A percentile compares a stretch with the other conserved stretches of the same genome.
Conservation (phyloP, 208 protist species). For the Phytomonas sp. region DNA sequence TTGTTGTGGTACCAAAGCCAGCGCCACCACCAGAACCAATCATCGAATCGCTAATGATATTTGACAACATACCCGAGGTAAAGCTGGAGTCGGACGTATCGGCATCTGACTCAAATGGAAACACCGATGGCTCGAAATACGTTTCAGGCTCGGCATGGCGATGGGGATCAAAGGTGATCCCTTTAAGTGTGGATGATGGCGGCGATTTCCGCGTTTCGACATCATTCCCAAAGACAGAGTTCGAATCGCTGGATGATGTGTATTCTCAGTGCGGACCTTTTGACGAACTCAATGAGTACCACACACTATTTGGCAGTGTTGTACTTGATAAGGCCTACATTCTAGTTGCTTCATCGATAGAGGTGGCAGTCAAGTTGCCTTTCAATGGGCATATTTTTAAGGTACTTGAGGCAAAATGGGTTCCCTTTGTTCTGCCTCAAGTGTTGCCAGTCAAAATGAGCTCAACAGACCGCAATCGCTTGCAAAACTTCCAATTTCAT, state of each 20-base stretch:
- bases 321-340: constrained; percentile 72
- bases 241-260: constrained; percentile 39
- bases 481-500: constrained; percentile 66
- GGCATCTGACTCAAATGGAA: neutral
- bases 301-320: constrained; percentile 64
- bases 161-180: constrained; percentile 27
- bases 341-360: constrained; percentile 51
- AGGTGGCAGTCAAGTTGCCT: constrained; percentile 33
- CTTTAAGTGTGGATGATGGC: constrained; percentile 36
- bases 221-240: constrained; percentile 45
- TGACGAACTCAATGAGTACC: constrained; percentile 43
- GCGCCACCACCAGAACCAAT: constrained; percentile 20
- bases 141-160: neutral
- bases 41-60: constrained; percentile 63
- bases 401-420: constrained; percentile 63
- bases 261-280: constrained; percentile 55
- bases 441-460: constrained; percentile 41
- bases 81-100: constrained; percentile 5
- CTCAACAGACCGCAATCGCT: constrained; percentile 34
- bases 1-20: constrained; percentile 49
- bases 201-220: constrained; percentile 48
- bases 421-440: constrained; percentile 57
- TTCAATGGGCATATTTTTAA: constrained; percentile 41
- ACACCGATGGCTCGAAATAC: neutral
- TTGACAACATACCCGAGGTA: constrained; percentile 23